Evolutionary conservation across 306 rosid genomes (phyloP), one percentile per base, ranked within the genome.

Genomic region (Pterocarpus santalinus): DNA sequence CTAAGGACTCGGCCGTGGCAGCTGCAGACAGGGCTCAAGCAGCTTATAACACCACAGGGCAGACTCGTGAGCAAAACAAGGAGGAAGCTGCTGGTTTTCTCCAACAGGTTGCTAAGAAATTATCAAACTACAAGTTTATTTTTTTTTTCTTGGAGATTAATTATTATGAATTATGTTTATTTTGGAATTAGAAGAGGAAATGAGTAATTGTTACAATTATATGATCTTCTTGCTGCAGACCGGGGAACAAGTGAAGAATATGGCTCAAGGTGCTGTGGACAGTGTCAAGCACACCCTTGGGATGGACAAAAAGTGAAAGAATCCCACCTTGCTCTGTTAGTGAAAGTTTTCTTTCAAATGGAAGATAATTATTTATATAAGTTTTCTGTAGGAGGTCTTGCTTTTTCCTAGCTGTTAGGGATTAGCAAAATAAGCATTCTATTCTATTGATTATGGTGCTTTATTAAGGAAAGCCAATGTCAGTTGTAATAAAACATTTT

Each of bases 231-330:
- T 85, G 75, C 30, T 71, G 64, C 74, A 91, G 96, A 89, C 90
- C 10, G 92, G 89, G 69, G 93, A 88, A 49, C 90, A 88, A 69
- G 74, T 88, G 88, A 89, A 39, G 86, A 83, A 12, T 83, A 86
- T 89, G 90, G 90, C 93, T 81, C 93, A 89, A 17, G 89, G 85
- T 55, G 90, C 93, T 66, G 57, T 86, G 77, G 93, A 88, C 0
- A 81, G 12, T 28, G 93, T 91, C 74, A 91, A 89, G 86, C 87
- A 76, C 79, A 88, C 92, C 39, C 89, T 91, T 4, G 96, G 96
- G 5, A 85, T 86, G 89, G 87, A 88, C 75, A 84, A 84, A 81
- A 86, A 89, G 2, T 86, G 84, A 86, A 69, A 10, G 44, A 28
- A 30, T 3, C 5, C 28, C 43, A 7, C 14, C 14, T 30, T n/a